Evolutionary conservation across 768 basidiomycete genomes (phyloP).

Genomic region (Galerina sulciceps): DNA sequence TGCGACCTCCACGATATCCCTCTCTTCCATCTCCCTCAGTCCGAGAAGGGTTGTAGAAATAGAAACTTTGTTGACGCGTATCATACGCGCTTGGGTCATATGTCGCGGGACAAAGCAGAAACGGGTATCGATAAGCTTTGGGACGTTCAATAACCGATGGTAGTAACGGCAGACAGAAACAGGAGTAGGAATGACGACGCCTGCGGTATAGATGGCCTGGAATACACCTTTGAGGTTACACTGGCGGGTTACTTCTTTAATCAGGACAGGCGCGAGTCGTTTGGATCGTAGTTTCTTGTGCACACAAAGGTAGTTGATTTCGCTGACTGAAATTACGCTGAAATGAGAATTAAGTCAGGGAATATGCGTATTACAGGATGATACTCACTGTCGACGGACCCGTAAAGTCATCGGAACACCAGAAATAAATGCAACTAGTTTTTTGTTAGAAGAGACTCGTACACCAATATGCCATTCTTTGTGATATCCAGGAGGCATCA

Average conservation of each 20-base stretch:
- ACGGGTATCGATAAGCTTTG: constrained; percentile 87
- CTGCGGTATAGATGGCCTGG: constrained; percentile 97
- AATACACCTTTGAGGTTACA: constrained; percentile 89
- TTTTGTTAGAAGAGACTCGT: constrained; percentile 86
- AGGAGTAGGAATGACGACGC: constrained; percentile 92
- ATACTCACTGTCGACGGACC: constrained; percentile 79
- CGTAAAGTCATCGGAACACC: constrained; percentile 87
- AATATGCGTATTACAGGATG: background rate
- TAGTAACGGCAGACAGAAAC: constrained; percentile 90
- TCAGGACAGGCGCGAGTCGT: constrained; percentile 92
- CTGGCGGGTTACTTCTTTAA: constrained; percentile 96
- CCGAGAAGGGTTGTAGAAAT: constrained; percentile 56
- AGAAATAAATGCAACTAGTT: constrained; percentile 95
- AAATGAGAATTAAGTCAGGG: background rate
- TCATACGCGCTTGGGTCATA: constrained; percentile 92
- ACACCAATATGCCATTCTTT: constrained; percentile 98
- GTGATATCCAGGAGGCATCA: constrained; percentile 91
- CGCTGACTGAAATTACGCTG: constrained; percentile 65
- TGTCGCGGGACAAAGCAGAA: constrained; percentile 88
- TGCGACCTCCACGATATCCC: constrained; percentile 72
- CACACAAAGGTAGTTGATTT: constrained; percentile 97
- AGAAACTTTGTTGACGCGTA: constrained; percentile 73
- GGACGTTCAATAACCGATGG: constrained; percentile 90
- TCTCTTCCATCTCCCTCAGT: constrained; percentile 86
- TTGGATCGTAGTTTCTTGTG: constrained; percentile 98